phyloP scores from a whole-genome alignment of 768 basidiomycete species.

The Aureoboletus auriporus region DNA sequence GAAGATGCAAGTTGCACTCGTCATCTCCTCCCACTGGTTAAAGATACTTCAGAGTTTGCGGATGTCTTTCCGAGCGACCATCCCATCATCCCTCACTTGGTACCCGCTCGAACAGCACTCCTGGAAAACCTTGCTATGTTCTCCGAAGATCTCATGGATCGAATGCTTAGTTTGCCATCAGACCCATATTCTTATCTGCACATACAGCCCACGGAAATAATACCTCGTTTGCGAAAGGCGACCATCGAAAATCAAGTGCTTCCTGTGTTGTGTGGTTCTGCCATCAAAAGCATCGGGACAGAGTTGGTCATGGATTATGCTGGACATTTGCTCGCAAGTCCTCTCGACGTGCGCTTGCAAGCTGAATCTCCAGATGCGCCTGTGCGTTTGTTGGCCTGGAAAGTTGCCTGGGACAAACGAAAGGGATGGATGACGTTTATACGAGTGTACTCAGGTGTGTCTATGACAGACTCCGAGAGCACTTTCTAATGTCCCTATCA shows the following conservation, averaged over 20 bases:
- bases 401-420: conserved; percentile 79
- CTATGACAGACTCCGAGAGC: background rate
- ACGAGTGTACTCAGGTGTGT: conserved; percentile 78
- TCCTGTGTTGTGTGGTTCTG: conserved; percentile 82
- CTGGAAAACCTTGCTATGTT: conserved; percentile 79
- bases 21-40: conserved; percentile 48
- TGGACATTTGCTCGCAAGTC: conserved; percentile 76
- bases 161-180: conserved; percentile 53
- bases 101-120: conserved; percentile 63
- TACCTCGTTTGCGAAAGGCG: conserved; percentile 63
- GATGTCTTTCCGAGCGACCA: conserved; percentile 53
- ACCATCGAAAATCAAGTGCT: conserved; percentile 64
- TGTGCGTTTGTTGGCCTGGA: conserved; percentile 76
- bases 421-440: conserved; percentile 94
- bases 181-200: conserved; percentile 62
- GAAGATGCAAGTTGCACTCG: conserved; percentile 41
- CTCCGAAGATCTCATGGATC: conserved; percentile 77
- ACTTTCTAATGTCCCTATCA: conserved; percentile 4
- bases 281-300: conserved; percentile 77
- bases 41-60: conserved; percentile 38
- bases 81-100: conserved; percentile 64
- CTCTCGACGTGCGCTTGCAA: conserved; percentile 57
- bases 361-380: conserved; percentile 43
- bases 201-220: conserved; percentile 48
- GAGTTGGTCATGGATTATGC: conserved; percentile 78